Evolutionary conservation across 2,329 filamentous ascomycete genomes (phyloP), one percentile per base, ranked within the genome.

Genomic region (Stachybotrys chlorohalonatus): DNA sequence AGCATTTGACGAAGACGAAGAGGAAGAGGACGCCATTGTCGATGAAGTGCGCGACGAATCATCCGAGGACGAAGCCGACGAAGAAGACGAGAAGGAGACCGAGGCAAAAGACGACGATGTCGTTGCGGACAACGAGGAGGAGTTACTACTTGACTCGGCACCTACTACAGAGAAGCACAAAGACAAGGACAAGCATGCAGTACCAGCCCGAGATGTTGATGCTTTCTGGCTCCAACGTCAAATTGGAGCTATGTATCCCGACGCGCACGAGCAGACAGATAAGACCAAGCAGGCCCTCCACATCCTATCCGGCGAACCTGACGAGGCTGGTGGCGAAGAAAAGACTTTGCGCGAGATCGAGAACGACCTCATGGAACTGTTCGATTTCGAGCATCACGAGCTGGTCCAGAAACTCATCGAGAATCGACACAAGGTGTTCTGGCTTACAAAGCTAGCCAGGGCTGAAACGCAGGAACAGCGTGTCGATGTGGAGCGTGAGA

Each of bases 301-400:
- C 42, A 91, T 95, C 51, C 80, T 99, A 53, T 87, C 89, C 32
- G 91, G 89, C 49, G 80, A 87, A 58, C 80, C 85, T 3, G 87
- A 85, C 24, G 82, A 85, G 62, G 70, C 73, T 52, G 86, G 88
- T 54, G 91, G 87, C 15, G 86, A 93, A 56, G 90, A 95, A 64
- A 92, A 89, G 69, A 81, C 89, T 13, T 77, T 97, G 32, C 86
- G 93, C 64, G 93, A 99, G 65, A 92, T 97, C 54, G 94, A 99
- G 66, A 99, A 99, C 70, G 94, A 99, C 59, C 78, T 99, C 55
- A 97, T 97, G 89, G 94, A 96, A 64, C 81, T 99, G 0, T 97
- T 99, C 63, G 94, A 99, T 64, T 99, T 95, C 65, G 93, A 97
- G 64, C 89, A 96, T 65, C 90, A 95, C 57, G 91, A 96, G 59